Evolutionary conservation across 306 rosid species (phyloP).

Genomic region (Astragalus membranaceus): DNA sequence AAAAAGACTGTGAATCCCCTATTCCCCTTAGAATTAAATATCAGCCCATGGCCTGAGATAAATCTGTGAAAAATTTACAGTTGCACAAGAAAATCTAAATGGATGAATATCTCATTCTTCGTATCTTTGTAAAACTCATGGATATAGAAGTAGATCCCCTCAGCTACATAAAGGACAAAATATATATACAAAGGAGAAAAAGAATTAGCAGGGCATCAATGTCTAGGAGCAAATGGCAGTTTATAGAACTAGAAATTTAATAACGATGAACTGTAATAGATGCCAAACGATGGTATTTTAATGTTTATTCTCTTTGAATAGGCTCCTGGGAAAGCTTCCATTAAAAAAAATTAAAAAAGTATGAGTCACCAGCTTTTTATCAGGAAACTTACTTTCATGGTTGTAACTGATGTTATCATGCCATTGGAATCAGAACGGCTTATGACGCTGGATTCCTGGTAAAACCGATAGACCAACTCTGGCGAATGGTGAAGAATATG

Average conservation of each 20-base stretch:
- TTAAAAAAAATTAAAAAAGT: not conserved
- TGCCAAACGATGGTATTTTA: not conserved
- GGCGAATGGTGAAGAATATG: conserved; percentile 78
- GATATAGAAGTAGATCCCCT: not conserved
- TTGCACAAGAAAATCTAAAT: conserved; percentile 12
- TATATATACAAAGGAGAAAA: not conserved
- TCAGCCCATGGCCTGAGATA: not conserved
- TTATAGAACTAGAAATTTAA: not conserved
- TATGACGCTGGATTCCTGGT: conserved; percentile 63
- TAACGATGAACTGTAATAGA: not conserved
- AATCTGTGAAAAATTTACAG: not conserved
- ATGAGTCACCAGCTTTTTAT: not conserved
- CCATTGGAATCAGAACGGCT: conserved; percentile 69
- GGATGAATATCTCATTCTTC: not conserved
- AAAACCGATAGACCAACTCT: conserved; percentile 56
- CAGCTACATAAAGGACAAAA: not conserved
- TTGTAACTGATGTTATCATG: conserved; percentile 60
- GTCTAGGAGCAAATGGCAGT: not conserved
- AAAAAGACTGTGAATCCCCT: not conserved
- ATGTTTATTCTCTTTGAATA: not conserved
- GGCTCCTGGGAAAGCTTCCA: not conserved
- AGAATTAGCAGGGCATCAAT: not conserved
- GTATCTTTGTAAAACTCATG: not conserved
- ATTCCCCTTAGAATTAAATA: conserved; percentile 2
- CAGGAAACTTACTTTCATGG: conserved; percentile 67